phyloP scores from a whole-genome alignment of 2,329 filamentous ascomycete species.

The Neopestalotiopsis sp. region DNA sequence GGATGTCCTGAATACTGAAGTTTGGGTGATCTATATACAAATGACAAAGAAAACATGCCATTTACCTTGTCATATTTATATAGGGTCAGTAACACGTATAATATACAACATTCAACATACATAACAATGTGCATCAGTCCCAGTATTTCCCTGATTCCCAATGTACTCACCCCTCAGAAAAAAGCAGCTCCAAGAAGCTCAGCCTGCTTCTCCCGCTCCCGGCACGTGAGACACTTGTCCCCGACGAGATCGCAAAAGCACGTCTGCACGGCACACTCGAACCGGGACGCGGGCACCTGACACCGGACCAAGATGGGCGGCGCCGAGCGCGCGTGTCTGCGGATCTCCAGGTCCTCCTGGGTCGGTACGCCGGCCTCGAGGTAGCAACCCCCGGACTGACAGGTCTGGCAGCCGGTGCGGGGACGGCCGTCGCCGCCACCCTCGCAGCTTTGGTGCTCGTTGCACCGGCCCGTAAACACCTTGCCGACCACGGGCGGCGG shows the following conservation, averaged over 20 bases:
- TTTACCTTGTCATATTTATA: no score
- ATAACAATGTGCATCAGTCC: no score
- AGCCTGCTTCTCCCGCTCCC: conserved; percentile 10
- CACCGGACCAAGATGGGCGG: conserved; percentile 3
- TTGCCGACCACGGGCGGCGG: neutral
- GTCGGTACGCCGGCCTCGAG: conserved; percentile 1
- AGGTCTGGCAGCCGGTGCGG: neutral
- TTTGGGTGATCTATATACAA: no score
- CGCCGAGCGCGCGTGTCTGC: neutral
- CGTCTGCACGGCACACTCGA: conserved; percentile 1
- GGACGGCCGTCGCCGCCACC: neutral
- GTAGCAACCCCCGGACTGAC: neutral
- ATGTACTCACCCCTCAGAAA: neutral
- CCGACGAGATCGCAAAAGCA: neutral
- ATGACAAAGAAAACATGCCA: no score
- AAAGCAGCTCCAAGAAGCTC: neutral
- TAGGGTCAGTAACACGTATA: no score
- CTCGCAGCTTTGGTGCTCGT: neutral
- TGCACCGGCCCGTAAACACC: neutral
- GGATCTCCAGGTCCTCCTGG: neutral
- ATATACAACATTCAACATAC: no score
- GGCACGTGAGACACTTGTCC: conserved; percentile 9
- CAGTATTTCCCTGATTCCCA: neutral
- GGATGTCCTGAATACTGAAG: no score
- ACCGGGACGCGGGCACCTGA: neutral